Evolutionary conservation across 495 filamentous ascomycete genomes (phyloP), one percentile per base, ranked within the genome.

Genomic region (Xylaria nigripes): DNA sequence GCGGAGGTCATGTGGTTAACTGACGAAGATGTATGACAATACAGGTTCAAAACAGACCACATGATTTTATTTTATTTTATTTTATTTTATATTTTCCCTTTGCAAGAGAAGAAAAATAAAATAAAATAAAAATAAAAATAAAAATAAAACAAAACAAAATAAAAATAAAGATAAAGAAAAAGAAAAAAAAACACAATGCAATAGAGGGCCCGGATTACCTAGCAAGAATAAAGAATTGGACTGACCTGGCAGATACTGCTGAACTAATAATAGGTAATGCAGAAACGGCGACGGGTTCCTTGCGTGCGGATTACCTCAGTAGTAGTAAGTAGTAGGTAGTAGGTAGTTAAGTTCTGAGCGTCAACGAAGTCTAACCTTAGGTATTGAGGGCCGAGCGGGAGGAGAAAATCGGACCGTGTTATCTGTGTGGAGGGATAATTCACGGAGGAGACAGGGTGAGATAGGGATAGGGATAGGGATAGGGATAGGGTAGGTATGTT

Each of bases 1-100:
- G n/a, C 15, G 34, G 51, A 54, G 41, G 51, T 47, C 51, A 54
- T 47, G 51, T 32, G 23, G 32, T 13, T 34, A 43, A 42, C 34
- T 21, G 22, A 42, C 16, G 47, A 48, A n/a, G 25, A 13, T 18
- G 30, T 42, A 38, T 19, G 50, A 21, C 41, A 18, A 32, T 18
- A 27, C 27, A 30, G 10, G 45, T 36, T 45, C 29, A 21, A 38
- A 19, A 34, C 50, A 36, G 16, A 19, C 50, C 15, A 52, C 40
- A 27, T 21, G 25, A 29, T 4, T 29, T 29, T 29, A 29, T n/a
- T n/a, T n/a, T n/a, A n/a, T n/a, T n/a, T n/a, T n/a, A n/a, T n/a
- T n/a, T n/a, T n/a, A n/a, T n/a, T n/a, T n/a, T n/a, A n/a, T n/a
- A n/a, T n/a, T n/a, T n/a, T n/a, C n/a, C n/a, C n/a, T n/a, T n/a